phyloP scores from a whole-genome alignment of 345 rosid species.

The Camelina hispida region DNA sequence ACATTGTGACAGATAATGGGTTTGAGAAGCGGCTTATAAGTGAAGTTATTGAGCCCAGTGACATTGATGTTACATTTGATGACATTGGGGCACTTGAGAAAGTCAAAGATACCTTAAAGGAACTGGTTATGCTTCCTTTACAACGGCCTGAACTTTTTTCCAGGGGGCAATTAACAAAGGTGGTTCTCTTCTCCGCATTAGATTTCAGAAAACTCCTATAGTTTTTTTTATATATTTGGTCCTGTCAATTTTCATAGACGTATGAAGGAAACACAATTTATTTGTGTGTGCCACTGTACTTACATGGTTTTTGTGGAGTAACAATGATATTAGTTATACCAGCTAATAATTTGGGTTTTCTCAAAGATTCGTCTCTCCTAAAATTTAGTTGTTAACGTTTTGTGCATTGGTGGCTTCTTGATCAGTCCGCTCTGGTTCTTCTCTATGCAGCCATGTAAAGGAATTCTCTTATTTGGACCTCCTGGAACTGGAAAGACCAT shows the following conservation, averaged over 20 bases:
- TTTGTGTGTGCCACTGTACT: neutral
- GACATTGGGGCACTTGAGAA: conserved; percentile 15
- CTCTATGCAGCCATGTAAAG: conserved; percentile 12
- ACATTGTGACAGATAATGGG: conserved; percentile 8
- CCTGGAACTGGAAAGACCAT: conserved; percentile 93
- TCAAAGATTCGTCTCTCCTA: neutral
- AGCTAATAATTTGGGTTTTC: conserved; percentile 3
- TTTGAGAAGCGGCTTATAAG: conserved; percentile 7
- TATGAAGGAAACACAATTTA: neutral
- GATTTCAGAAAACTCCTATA: conserved; percentile 3
- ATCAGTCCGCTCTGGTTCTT: conserved; percentile 3
- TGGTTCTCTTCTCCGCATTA: conserved; percentile 7
- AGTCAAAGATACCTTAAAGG: conserved; percentile 14
- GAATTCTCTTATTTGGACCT: conserved; percentile 19
- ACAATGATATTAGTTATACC: neutral
- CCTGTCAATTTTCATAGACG: neutral
- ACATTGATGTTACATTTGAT: conserved; percentile 23
- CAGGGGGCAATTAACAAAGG: conserved; percentile 6
- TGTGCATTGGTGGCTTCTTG: neutral
- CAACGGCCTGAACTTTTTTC: conserved; percentile 20
- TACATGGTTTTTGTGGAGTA: conserved; percentile 7
- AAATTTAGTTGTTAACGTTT: neutral
- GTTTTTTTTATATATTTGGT: neutral
- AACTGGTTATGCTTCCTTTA: conserved; percentile 16
- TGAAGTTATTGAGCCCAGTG: conserved; percentile 10